phyloP scores from a whole-genome alignment of 1,139 yeast genomes.

The Lodderomyces oxycetoniae region DNA sequence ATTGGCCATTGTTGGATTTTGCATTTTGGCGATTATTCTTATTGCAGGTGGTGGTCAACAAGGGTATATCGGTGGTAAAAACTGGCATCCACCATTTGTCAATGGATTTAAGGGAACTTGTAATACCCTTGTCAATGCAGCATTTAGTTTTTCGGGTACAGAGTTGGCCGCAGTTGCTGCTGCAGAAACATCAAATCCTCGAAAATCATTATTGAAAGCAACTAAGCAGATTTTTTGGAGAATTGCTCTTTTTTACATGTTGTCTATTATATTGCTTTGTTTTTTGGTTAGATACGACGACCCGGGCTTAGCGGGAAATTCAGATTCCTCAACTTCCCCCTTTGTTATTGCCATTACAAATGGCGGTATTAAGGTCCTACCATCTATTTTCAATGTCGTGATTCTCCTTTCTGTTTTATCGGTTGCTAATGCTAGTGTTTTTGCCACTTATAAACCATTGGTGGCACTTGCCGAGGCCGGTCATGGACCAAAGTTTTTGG shows the following conservation, averaged over 20 bases:
- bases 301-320: slow-evolving; percentile 29
- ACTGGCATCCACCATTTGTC: slow-evolving; percentile 41
- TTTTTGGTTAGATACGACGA: slow-evolving; percentile 36
- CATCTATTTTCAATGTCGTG: slow-evolving; percentile 31
- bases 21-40: slow-evolving; percentile 36
- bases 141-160: slow-evolving; percentile 41
- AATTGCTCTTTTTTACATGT: slow-evolving; percentile 37
- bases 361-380: slow-evolving; percentile 29
- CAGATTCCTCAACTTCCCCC: slow-evolving; percentile 22
- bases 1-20: slow-evolving; percentile 36
- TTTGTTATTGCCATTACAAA: slow-evolving; percentile 23
- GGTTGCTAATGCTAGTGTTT: slow-evolving; percentile 32
- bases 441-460: slow-evolving; percentile 30
- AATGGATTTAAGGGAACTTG: slow-evolving; percentile 42
- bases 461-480: slow-evolving; percentile 32
- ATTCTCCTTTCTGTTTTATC: slow-evolving; percentile 30
- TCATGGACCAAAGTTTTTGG: slow-evolving; percentile 29
- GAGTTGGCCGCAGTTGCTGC: slow-evolving; percentile 42
- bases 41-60: slow-evolving; percentile 39
- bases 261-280: slow-evolving; percentile 36
- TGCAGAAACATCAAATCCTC: slow-evolving; percentile 38
- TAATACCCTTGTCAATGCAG: slow-evolving; percentile 40
- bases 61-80: slow-evolving; percentile 35
- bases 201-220: slow-evolving; percentile 36
- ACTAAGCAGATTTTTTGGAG: slow-evolving; percentile 45